phyloP scores from a whole-genome alignment of 306 rosid species.

The Oxytropis ochrocephala region DNA sequence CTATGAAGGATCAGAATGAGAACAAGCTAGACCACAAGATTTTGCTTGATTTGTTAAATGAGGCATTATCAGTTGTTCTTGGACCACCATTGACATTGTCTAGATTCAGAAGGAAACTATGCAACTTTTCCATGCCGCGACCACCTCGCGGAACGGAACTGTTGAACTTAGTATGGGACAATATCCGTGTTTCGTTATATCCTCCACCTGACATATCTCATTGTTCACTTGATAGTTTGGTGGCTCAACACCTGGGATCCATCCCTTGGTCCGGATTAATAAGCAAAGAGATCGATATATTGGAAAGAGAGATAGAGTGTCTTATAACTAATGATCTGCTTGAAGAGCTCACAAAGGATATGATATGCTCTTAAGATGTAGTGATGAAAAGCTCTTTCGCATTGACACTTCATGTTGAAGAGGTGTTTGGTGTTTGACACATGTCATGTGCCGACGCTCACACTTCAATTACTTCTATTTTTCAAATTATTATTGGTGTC shows the following conservation, averaged over 20 bases:
- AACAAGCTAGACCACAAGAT: constrained; percentile 44
- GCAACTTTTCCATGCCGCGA: constrained; percentile 33
- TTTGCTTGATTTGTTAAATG: constrained; percentile 70
- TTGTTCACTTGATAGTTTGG: constrained; percentile 58
- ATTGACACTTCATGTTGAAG: too few relatives aligned
- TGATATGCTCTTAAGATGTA: constrained; percentile 23
- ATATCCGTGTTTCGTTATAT: constrained; percentile 31
- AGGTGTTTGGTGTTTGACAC: too few relatives aligned
- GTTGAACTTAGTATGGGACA: constrained; percentile 60
- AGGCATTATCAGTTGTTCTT: constrained; percentile 62
- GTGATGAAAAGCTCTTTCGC: neutral
- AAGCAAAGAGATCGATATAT: constrained; percentile 40
- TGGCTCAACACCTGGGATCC: constrained; percentile 51
- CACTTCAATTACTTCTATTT: too few relatives aligned
- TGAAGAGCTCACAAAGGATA: constrained; percentile 61
- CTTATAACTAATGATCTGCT: constrained; percentile 63
- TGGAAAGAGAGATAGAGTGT: constrained; percentile 62
- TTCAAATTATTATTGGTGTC: too few relatives aligned
- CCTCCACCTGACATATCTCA: constrained; percentile 38
- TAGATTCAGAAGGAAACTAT: constrained; percentile 47
- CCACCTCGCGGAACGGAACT: constrained; percentile 61
- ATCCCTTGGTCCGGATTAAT: constrained; percentile 49
- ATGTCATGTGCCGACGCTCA: too few relatives aligned
- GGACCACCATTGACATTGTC: constrained; percentile 47
- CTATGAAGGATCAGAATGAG: constrained; percentile 36